phyloP scores from a whole-genome alignment of 371 early-diverging fungal genomes.

The Apophysomyces trapeziformis region DNA sequence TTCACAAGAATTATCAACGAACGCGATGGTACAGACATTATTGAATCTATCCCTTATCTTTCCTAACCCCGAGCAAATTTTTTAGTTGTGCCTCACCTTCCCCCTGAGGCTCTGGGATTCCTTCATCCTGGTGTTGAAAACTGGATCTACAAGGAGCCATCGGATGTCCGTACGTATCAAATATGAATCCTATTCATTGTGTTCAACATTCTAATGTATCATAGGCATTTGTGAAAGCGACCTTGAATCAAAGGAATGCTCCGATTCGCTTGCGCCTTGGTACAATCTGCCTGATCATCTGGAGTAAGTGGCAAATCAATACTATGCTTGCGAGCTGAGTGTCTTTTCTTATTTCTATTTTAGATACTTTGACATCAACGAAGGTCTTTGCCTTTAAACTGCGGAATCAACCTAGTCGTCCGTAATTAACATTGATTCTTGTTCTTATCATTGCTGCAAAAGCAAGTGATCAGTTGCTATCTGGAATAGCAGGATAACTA shows the following conservation, averaged over 20 bases:
- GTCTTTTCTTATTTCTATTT: too few species aligned
- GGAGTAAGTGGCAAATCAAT: constrained; percentile 14
- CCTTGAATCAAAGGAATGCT: constrained; percentile 19
- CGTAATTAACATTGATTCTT: too few species aligned
- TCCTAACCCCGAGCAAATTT: not conserved
- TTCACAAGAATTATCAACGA: constrained; percentile 23
- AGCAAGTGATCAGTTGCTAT: too few species aligned
- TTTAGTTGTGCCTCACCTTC: constrained; percentile 29
- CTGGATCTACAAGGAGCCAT: constrained; percentile 15
- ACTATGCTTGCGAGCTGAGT: constrained; percentile 28
- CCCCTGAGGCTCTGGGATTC: constrained; percentile 22
- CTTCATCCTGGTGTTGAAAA: constrained; percentile 30
- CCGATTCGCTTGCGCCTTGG: constrained; percentile 25
- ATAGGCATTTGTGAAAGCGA: constrained; percentile 18
- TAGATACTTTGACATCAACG: constrained; percentile 8
- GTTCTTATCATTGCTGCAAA: too few species aligned
- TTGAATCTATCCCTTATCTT: not conserved
- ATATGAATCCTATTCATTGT: constrained; percentile 8
- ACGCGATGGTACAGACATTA: constrained; percentile 14
- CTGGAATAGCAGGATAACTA: too few species aligned
- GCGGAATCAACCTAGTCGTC: too few species aligned
- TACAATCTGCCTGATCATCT: constrained; percentile 17
- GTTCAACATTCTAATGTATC: too few species aligned
- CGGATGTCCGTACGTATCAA: constrained; percentile 3
- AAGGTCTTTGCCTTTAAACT: constrained; percentile 5